A percentile compares a stretch with the other conserved stretches of the same genome.
Evolutionary conservation across 2,329 filamentous ascomycete species (phyloP).

Genomic region (Colletotrichum godetiae): DNA sequence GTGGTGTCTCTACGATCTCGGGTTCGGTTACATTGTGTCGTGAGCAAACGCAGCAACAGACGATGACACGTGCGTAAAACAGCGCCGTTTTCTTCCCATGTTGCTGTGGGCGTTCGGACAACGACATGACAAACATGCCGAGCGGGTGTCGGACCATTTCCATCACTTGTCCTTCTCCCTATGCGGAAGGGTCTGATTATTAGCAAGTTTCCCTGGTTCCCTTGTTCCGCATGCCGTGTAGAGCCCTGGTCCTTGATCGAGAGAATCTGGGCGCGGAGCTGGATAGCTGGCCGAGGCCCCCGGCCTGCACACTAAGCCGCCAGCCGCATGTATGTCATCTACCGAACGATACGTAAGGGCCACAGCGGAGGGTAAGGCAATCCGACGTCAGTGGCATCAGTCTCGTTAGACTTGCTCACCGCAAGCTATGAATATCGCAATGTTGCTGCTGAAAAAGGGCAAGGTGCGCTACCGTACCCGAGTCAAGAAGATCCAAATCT

Average conservation of each 20-base stretch:
- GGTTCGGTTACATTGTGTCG: constrained; percentile 7
- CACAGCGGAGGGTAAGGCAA: not conserved
- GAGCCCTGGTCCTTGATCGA: constrained; percentile 21
- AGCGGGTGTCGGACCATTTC: constrained; percentile 40
- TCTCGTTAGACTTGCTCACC: not conserved
- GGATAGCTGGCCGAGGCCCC: constrained; percentile 12
- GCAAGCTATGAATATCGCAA: not conserved
- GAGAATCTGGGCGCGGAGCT: not conserved
- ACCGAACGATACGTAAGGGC: constrained; percentile 21
- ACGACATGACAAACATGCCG: constrained; percentile 50
- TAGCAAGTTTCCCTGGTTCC: not conserved
- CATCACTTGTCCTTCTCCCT: constrained; percentile 31
- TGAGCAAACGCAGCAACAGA: constrained; percentile 16
- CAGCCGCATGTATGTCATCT: constrained; percentile 34
- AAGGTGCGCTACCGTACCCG: constrained; percentile 3
- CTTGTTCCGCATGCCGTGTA: not conserved
- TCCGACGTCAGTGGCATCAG: not conserved
- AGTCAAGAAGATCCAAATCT: constrained; percentile 4
- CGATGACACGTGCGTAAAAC: constrained; percentile 7
- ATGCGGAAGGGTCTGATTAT: not conserved
- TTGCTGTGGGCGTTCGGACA: constrained; percentile 50
- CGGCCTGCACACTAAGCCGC: not conserved
- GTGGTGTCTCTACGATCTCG: constrained; percentile 1
- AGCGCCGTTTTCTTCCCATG: constrained; percentile 2
- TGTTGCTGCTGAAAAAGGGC: not conserved